phyloP scores from a whole-genome alignment of 179 eudicot genomes.

The Heliamphora pulchella region DNA sequence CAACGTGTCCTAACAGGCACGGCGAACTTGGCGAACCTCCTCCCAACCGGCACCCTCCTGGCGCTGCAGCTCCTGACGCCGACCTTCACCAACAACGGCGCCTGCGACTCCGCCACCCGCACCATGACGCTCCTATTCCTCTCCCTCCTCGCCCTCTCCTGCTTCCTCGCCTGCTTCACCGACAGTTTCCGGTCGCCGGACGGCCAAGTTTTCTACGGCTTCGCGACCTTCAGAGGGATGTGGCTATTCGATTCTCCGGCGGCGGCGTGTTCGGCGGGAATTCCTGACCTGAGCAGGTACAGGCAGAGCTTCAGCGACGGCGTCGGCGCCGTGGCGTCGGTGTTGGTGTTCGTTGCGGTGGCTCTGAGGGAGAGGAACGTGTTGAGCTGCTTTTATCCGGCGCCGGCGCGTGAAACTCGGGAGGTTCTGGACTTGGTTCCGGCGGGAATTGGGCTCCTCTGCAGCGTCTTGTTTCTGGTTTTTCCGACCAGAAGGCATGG shows the following conservation, averaged over 20 bases:
- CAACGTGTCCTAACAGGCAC: no score
- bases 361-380: conserved; percentile 64
- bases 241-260: conserved; percentile 33
- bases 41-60: conserved; percentile 80
- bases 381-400: conserved; percentile 54
- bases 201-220: conserved; percentile 60
- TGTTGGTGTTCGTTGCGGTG: conserved; percentile 61
- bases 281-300: conserved; percentile 41
- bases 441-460: conserved; percentile 55
- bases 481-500: conserved; percentile 84
- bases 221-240: conserved; percentile 63
- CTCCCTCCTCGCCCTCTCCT: conserved; percentile 40
- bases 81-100: conserved; percentile 65
- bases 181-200: conserved; percentile 55
- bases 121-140: conserved; percentile 48
- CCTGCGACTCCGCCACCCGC: conserved; percentile 54
- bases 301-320: conserved; percentile 42
- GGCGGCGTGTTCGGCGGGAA: neutral
- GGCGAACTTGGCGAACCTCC: conserved; percentile 46
- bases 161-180: conserved; percentile 71
- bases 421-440: conserved; percentile 68
- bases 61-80: conserved; percentile 88
- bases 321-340: conserved; percentile 61
- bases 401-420: conserved; percentile 36
- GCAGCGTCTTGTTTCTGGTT: conserved; percentile 57